Evolutionary conservation across 352 stramenopile genomes (phyloP).

Genomic region (Phytophthora brassicae): DNA sequence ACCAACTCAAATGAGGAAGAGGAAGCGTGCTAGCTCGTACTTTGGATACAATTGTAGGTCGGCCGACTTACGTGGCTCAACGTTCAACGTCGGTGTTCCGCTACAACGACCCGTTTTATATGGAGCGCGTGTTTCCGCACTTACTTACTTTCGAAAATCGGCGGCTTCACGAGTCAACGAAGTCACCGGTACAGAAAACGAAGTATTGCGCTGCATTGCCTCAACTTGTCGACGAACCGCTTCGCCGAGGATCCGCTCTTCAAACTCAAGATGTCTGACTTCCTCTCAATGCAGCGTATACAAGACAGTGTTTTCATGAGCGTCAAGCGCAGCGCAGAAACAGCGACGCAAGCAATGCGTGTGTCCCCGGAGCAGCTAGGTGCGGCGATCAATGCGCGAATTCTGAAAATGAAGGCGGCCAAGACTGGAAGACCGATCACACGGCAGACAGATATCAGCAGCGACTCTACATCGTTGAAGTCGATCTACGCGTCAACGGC

Average conservation of each 20-base stretch:
- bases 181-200: constrained; percentile 21
- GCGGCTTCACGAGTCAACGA: constrained; percentile 14
- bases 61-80: constrained; percentile 10
- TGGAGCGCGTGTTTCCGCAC: constrained; percentile 20
- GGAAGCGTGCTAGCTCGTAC: constrained; percentile 7
- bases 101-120: too few species aligned
- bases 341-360: too few species aligned
- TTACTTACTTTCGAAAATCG: constrained; percentile 24
- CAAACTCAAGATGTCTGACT: constrained; percentile 30
- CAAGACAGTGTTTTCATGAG: constrained; percentile 6
- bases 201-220: constrained; percentile 25
- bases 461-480: background rate
- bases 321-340: background rate
- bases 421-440: background rate
- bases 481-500: constrained; percentile 9
- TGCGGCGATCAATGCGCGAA: background rate
- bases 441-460: background rate
- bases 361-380: background rate
- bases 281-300: constrained; percentile 10
- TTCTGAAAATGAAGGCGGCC: background rate
- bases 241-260: too few species aligned
- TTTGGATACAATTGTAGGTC: background rate
- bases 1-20: background rate
- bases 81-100: constrained; percentile 16
- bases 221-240: constrained; percentile 23